Base-by-base conservation (phyloP, 768 basidiomycete genomes). In the Hirschioporus abietinus region DNA sequence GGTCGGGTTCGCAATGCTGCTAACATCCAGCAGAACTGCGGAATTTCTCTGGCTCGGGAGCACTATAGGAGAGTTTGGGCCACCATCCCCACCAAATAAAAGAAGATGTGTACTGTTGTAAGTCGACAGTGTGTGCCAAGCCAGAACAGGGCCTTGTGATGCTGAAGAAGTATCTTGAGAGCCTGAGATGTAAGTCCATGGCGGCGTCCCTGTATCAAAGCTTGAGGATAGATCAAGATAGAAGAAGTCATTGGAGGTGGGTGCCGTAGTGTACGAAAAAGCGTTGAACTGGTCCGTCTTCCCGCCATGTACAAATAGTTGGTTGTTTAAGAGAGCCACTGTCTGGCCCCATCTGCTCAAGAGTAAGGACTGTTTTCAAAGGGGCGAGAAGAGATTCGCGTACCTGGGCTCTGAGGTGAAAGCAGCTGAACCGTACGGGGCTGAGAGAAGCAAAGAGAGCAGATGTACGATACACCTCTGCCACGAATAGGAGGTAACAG, bases 271-370 rank as follows among this genome's bases (percentile, higher is more conserved):
- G 76, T 96, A 96, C 1, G 87, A 84, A 73, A 82, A 92, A 18
- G 81, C 73, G 74, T 90, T 88, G 75, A 76, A 84, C 35, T 82
- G 80, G 76, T 94, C 92, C 57, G 87, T 89, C 74, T 92, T 88
- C 62, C 95, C 95, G 42, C 94, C 95, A 67, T 91, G 88, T 58
- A 95, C 78, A 73, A 87, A 87, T 58, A 96, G 79, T 12, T 80
- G 80, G 68, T 86, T 81, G 71, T 84, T 79, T 25, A 90, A 74
- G 58, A 89, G 71, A 23, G 86, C 83, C 0, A 80, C 78, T 5
- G 91, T 90, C 69, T 93, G 92, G 30, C 89, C 95, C 95, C 95
- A 96, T 80, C 95, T 95, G 66, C 58, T 36, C 3, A 61, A 67
- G 12, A 20, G 42, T 52, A 20, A 52, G 42, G 12, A 52, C 12